Evolutionary conservation across 2,329 filamentous ascomycete genomes (phyloP), one percentile per base, ranked within the genome.

Genomic region (Apiospora pterosperma): DNA sequence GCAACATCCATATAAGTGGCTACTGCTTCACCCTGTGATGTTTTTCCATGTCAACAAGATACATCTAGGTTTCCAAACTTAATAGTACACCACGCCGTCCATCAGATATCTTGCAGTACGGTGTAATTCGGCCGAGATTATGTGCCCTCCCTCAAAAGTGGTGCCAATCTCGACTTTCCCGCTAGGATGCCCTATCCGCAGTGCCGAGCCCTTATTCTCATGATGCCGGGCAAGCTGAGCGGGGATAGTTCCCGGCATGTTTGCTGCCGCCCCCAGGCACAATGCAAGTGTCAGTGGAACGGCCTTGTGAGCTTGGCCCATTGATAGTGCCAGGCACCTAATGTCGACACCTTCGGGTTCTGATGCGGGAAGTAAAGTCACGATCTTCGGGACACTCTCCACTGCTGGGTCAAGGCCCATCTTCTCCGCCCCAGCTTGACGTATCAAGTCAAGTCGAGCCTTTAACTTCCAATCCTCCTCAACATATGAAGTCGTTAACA

Each of bases 101-200:
- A 85, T 85, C 67, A 85, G 58, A 5, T 84, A 72, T 61, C 81
- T 77, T 8, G 81, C 82, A 0, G 83, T 85, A 23, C 82, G 75
- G 66, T 81, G 74, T 34, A 85, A 67, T 64, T 81, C 77, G 0
- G 82, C 83, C 19, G 79, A 80, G 62, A 77, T 70, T 23, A 85
- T 77, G 44, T 72, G 69, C 0, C 79, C 82, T 28, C 78, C 68
- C 5, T 64, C 65, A 21, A 81, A 73, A 12, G 73, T 77, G 1
- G 80, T 80, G 1, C 80, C 79, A 23, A 85, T 80, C 63, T 82
- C 80, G 21, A 85, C 72, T 55, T 67, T 76, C 2, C 82, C 82
- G 39, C 80, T 81, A 0, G 83, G 81, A 67, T 85, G 82, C 3
- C 74, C 80, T 36, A 85, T 81, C 19, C 76, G 74, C 4, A 84